Evolutionary conservation across 1,284 basidiomycete species (phyloP).

Genomic region (Leccinum pallidistipes): DNA sequence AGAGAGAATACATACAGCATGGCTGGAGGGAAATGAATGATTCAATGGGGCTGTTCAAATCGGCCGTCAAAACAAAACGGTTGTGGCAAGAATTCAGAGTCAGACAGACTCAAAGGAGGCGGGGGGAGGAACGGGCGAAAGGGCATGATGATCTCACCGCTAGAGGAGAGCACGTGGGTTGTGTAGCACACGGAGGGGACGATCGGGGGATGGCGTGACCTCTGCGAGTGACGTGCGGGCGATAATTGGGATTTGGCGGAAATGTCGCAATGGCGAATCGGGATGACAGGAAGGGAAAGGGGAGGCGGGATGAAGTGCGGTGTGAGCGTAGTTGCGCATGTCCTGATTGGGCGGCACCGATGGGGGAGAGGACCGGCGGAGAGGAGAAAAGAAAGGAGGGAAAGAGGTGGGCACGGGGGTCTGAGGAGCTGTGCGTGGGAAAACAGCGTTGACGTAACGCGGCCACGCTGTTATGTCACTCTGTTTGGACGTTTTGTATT

Average conservation of each 20-base stretch:
- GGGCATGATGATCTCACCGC: background rate
- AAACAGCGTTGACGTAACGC: conserved; percentile 32
- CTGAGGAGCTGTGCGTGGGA: conserved; percentile 35
- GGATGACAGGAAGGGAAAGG: background rate
- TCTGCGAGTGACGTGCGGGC: background rate
- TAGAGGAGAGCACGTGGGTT: conserved; percentile 1
- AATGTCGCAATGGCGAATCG: background rate
- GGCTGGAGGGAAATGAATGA: conserved; percentile 2
- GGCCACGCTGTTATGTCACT: conserved; percentile 36
- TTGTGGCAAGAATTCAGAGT: conserved; percentile 3
- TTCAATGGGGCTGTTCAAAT: conserved; percentile 12
- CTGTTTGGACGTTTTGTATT: conserved; percentile 26
- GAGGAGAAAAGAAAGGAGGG: background rate
- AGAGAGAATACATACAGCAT: conserved; percentile 14
- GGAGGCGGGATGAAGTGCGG: conserved; percentile 10
- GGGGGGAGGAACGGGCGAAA: background rate
- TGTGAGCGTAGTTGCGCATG: conserved; percentile 19
- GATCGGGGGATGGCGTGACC: background rate
- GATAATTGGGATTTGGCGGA: background rate
- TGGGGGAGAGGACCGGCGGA: conserved; percentile 11
- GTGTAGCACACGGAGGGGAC: background rate
- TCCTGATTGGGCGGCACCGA: conserved; percentile 13
- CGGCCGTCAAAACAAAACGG: conserved; percentile 20
- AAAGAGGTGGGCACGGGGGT: conserved; percentile 9
- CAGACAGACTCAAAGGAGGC: background rate